phyloP scores from a whole-genome alignment of 148 eudicot species.

The Arbutus unedo region DNA sequence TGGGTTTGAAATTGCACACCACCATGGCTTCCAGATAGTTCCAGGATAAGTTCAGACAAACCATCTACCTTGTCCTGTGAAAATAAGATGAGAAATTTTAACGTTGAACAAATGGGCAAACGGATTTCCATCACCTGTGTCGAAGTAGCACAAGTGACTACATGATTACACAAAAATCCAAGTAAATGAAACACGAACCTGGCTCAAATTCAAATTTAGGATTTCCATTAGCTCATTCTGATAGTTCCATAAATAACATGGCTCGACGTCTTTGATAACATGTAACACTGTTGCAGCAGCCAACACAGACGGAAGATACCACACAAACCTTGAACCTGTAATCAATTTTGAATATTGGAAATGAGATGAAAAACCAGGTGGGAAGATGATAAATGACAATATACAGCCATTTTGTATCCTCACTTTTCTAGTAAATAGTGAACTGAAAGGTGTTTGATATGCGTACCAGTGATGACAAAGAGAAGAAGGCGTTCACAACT shows the following conservation, averaged over 20 bases:
- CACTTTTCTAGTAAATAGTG: background rate
- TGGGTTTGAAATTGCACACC: slow-evolving; percentile 13
- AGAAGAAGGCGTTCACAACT: slow-evolving; percentile 53
- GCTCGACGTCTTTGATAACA: slow-evolving; percentile 54
- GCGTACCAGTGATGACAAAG: slow-evolving; percentile 56
- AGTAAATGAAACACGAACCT: slow-evolving; percentile 37
- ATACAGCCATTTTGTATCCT: background rate
- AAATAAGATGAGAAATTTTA: background rate
- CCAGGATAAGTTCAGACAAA: slow-evolving; percentile 51
- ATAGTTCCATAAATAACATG: slow-evolving; percentile 32
- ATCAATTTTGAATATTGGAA: background rate
- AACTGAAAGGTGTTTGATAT: slow-evolving; percentile 14
- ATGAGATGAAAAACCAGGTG: slow-evolving; percentile 7
- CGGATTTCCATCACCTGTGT: background rate
- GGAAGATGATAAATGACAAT: background rate
- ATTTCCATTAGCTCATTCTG: slow-evolving; percentile 39
- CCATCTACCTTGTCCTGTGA: slow-evolving; percentile 61
- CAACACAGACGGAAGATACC: slow-evolving; percentile 62
- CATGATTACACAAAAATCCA: background rate
- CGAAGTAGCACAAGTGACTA: background rate
- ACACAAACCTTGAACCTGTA: slow-evolving; percentile 58
- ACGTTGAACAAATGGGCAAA: background rate
- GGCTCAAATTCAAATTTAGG: slow-evolving; percentile 37
- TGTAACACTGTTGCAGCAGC: slow-evolving; percentile 62
- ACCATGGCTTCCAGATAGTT: slow-evolving; percentile 26